These are phyloP conservation scores for Metschnikowia continentalis DNA, from an alignment of 805 yeast genomes.

Conservation along the genomic window DNA sequence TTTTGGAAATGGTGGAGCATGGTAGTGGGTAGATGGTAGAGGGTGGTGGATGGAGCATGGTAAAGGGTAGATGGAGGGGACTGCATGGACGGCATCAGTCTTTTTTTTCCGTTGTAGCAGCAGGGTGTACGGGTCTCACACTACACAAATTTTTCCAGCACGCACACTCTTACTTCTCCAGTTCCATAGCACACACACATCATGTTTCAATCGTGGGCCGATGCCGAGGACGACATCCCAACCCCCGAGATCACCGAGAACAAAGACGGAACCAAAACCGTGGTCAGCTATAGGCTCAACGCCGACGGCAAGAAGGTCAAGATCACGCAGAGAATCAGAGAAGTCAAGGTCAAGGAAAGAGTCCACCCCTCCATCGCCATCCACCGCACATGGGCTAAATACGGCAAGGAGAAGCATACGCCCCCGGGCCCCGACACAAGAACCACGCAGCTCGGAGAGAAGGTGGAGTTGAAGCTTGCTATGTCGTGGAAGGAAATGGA, in stretches of 20 bases:
- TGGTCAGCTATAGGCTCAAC: conserved; percentile 69
- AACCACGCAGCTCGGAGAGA: conserved; percentile 87
- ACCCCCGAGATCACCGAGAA: conserved; percentile 72
- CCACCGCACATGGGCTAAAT: conserved; percentile 84
- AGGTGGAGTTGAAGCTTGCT: conserved; percentile 69
- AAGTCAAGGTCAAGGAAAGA: conserved; percentile 69
- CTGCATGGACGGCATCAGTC: neutral
- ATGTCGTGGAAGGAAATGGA: conserved; percentile 75
- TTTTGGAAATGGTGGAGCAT: too few relatives aligned
- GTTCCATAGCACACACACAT: conserved; percentile 1
- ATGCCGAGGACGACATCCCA: conserved; percentile 66
- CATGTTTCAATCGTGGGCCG: conserved; percentile 60
- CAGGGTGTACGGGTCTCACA: neutral
- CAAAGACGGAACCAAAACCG: conserved; percentile 86
- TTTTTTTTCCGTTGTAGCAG: neutral
- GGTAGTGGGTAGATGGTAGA: too few relatives aligned
- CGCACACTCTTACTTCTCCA: neutral
- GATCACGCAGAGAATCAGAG: conserved; percentile 80
- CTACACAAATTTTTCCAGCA: conserved; percentile 12
- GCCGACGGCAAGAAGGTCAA: conserved; percentile 80
- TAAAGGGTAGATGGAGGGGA: too few relatives aligned
- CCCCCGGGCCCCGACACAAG: conserved; percentile 84
- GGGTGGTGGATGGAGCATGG: too few relatives aligned
- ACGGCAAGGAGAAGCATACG: conserved; percentile 70
- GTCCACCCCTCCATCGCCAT: conserved; percentile 85